Evolutionary conservation across 768 basidiomycete species (phyloP), one percentile per base, ranked within the genome.

Genomic region (Vishniacozyma victoriae): DNA sequence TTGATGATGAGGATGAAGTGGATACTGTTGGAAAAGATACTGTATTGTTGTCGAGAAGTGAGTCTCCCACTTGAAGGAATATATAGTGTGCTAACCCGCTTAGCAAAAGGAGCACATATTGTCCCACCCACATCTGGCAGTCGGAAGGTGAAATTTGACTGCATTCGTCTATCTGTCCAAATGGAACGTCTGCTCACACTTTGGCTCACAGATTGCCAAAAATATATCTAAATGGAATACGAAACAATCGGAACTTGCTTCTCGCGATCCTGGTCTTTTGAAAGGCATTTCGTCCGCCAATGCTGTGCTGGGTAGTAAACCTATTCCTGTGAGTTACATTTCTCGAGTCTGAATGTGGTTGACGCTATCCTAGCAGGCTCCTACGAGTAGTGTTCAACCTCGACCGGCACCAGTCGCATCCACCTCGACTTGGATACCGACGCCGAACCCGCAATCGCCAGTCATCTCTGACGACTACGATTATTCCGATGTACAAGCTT

Each of bases 191-290:
- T 35, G 29, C 29, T 33, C 29, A 24, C 36, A n/a, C n/a, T 22
- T 37, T 16, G 6, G 19, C 15, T 29, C 39, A 47, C 67, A 95
- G 88, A 86, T 83, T 37, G 86, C 80, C 41, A 86, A 80, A 70
- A 90, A 91, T 62, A 96, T 99, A 67, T 83, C 79, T 62, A 96
- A 97, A 69, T 99, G 93, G 95, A 97, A 92, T 68, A 85, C 84
- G 75, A 87, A 92, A 9, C 88, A 93, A 72, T 85, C 84, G 72
- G 92, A 90, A 62, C 78, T 95, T 41, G 50, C 56, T 4, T 48
- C 55, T 9, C 61, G 61, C 9, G 55, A 42, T 36, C 36, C 41
- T 15, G 52, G 42, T 2, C 50, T 48, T 5, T 56, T 63, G 3
- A 48, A 40, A n/a, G 60, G 57, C 12, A 27, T 70, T 5, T 70